phyloP scores from a whole-genome alignment of 345 rosid species.

The Syzygium grande region DNA sequence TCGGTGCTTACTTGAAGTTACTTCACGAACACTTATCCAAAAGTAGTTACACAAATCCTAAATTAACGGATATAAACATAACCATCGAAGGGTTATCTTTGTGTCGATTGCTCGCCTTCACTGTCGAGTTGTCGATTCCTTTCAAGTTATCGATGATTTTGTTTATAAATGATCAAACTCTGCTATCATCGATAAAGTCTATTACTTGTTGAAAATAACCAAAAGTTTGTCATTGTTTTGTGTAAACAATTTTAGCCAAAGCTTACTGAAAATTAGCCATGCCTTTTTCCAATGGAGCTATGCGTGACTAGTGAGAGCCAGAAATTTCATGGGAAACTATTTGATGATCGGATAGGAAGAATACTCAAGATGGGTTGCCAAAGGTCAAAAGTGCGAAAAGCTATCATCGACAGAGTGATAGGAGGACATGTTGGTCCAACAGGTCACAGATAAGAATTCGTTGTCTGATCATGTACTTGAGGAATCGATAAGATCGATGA shows the following conservation, averaged over 20 bases:
- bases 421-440: slow-evolving; percentile 73
- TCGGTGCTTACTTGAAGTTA: no score
- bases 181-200: no score
- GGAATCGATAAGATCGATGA: neutral
- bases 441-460: neutral
- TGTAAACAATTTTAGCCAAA: neutral
- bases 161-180: no score
- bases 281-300: slow-evolving; percentile 97
- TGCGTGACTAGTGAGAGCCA: slow-evolving; percentile 93
- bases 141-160: no score
- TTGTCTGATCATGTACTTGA: neutral
- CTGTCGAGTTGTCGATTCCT: no score
- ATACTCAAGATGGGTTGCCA: slow-evolving; percentile 89
- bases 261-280: slow-evolving; percentile 83
- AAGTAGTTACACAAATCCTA: no score
- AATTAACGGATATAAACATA: no score
- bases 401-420: slow-evolving; percentile 63
- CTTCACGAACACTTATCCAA: no score
- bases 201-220: no score
- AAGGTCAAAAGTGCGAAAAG: slow-evolving; percentile 73
- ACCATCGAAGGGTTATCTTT: no score
- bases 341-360: slow-evolving; percentile 83
- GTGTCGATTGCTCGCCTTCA: no score
- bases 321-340: slow-evolving; percentile 89
- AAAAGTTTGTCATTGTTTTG: no score